Conservation (phyloP, 352 stramenopile species). For the Globisporangium spiculum region DNA sequence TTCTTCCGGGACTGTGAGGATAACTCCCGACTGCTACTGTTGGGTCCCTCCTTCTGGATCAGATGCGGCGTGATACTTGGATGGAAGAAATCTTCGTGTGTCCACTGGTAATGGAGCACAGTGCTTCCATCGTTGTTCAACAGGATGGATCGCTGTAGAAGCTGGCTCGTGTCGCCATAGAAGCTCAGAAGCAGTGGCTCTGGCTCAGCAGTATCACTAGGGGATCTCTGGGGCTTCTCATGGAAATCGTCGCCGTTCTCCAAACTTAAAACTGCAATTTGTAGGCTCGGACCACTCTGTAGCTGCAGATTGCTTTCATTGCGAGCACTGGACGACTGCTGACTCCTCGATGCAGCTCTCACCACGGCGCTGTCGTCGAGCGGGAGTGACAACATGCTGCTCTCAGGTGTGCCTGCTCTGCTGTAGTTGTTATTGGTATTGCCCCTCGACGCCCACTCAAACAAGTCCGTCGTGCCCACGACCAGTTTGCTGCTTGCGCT, state of each 20-base stretch:
- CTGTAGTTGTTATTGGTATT: not conserved
- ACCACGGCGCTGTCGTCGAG: not conserved
- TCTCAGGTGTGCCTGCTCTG: not conserved
- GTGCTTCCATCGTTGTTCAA: conserved; percentile 54
- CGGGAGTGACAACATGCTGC: not conserved
- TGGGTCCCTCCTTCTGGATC: not conserved
- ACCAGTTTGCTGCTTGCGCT: conserved; percentile 47
- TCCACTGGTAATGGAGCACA: conserved; percentile 62
- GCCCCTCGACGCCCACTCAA: conserved; percentile 55
- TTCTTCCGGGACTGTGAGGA: not conserved
- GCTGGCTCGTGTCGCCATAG: conserved; percentile 32
- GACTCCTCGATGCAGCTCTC: not conserved
- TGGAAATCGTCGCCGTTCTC: not conserved
- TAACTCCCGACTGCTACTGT: conserved; percentile 18
- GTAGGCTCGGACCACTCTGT: not conserved
- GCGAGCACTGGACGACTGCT: not conserved
- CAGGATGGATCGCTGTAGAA: conserved; percentile 37
- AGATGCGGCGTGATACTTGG: conserved; percentile 28
- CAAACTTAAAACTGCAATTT: not conserved
- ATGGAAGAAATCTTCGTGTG: conserved; percentile 29
- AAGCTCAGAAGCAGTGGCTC: conserved; percentile 38
- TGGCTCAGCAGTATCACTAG: not conserved
- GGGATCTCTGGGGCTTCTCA: not conserved
- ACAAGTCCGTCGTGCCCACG: conserved; percentile 61
- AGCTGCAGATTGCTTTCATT: not conserved